phyloP scores from a whole-genome alignment of 176 grass and related monocot genomes.

The Juncus inflexus region DNA sequence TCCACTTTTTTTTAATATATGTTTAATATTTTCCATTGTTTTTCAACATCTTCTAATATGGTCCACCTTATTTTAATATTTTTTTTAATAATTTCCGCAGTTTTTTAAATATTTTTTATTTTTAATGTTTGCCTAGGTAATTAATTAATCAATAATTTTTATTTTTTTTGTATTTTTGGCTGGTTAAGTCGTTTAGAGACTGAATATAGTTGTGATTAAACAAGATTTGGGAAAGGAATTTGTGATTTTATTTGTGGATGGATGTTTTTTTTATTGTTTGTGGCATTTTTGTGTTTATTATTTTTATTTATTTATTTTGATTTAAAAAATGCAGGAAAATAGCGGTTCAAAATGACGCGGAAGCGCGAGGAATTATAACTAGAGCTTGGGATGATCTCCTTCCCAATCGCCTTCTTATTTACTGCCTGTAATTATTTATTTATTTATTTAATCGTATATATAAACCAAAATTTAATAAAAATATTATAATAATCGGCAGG shows the following conservation, averaged over 20 bases:
- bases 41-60: too few species aligned
- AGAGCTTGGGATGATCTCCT: conserved; percentile 36
- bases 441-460: background rate
- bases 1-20: too few species aligned
- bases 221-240: too few species aligned
- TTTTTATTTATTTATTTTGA: conserved; percentile 10
- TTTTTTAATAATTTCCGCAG: background rate
- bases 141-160: too few species aligned
- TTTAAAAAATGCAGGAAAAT: conserved; percentile 30
- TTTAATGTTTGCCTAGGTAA: conserved; percentile 52
- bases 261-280: conserved; percentile 1
- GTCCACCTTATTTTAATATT: too few species aligned
- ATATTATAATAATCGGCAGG: conserved; percentile 28
- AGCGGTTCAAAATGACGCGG: conserved; percentile 1
- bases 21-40: too few species aligned
- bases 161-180: too few species aligned
- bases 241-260: background rate
- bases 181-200: too few species aligned
- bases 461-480: background rate
- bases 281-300: conserved; percentile 12
- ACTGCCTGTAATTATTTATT: conserved; percentile 29
- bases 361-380: conserved; percentile 5
- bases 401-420: conserved; percentile 26
- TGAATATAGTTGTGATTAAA: too few species aligned
- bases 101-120: background rate